Percentiles rank a stretch among this genome's conserved stretches.
These are phyloP conservation scores for Cinnamomum micranthum DNA, from an alignment of 164 flowering plant genomes.

Conservation along the genomic window DNA sequence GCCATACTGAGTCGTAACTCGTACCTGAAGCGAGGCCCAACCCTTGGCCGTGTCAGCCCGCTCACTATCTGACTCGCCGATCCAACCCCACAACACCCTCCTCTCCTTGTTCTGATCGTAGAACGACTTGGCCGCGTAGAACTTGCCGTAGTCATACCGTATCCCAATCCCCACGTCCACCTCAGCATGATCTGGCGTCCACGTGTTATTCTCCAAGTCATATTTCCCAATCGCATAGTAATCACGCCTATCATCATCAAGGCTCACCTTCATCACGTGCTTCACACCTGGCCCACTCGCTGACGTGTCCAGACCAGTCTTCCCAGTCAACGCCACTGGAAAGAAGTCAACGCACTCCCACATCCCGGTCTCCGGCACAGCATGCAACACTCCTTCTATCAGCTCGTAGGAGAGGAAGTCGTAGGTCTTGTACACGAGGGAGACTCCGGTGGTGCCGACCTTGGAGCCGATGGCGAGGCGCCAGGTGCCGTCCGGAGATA, in stretches of 20 bases:
- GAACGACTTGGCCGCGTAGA: conserved; percentile 79
- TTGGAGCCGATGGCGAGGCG: conserved; percentile 60
- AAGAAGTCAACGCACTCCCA: conserved; percentile 94
- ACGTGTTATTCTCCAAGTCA: conserved; percentile 25
- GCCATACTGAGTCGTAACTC: too few relatives aligned
- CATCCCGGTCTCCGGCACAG: conserved; percentile 70
- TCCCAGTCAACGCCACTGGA: conserved; percentile 45
- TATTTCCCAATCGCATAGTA: conserved; percentile 76
- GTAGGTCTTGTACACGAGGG: conserved; percentile 58
- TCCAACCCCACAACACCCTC: conserved; percentile 84
- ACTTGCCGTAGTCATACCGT: conserved; percentile 65
- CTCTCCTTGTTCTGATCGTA: conserved; percentile 60
- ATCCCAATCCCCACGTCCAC: conserved; percentile 68
- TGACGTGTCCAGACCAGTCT: conserved; percentile 63
- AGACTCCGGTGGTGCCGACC: conserved; percentile 46
- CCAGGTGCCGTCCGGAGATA: conserved; percentile 51
- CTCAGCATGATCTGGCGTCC: conserved; percentile 61
- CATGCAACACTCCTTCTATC: conserved; percentile 39
- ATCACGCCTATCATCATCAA: conserved; percentile 61
- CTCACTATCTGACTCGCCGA: conserved; percentile 66
- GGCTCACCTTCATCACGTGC: conserved; percentile 71
- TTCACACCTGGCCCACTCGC: conserved; percentile 50
- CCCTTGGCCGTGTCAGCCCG: conserved; percentile 57
- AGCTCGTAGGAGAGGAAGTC: conserved; percentile 51
- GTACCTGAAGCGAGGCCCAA: conserved; percentile 70